Percentiles rank a stretch among this genome's conserved stretches.
phyloP scores from a whole-genome alignment of 2,329 filamentous ascomycete species.

The Zymoseptoria pseudotritici region DNA sequence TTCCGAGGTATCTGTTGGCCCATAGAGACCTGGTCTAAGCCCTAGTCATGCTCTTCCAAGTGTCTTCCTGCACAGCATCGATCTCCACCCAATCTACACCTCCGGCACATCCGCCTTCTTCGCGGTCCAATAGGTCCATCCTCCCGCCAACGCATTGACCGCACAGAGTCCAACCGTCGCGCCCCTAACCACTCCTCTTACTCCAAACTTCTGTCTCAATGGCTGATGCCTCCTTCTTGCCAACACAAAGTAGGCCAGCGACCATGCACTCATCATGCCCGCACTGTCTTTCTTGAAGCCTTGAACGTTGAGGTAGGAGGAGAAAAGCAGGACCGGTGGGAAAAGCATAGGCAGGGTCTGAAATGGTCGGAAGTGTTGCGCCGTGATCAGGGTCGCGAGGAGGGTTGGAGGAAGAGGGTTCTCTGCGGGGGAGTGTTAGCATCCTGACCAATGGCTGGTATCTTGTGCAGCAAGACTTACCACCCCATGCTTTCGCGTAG shows the following conservation, averaged over 20 bases:
- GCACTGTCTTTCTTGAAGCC: slow-evolving; percentile 57
- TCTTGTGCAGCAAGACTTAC: slow-evolving; percentile 31
- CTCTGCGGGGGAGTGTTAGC: slow-evolving; percentile 39
- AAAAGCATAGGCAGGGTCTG: slow-evolving; percentile 60
- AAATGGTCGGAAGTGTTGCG: slow-evolving; percentile 60
- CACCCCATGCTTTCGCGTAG: slow-evolving; percentile 45
- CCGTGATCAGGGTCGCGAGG: slow-evolving; percentile 58
- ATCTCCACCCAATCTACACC: not conserved
- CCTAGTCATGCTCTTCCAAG: not conserved
- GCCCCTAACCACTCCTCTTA: slow-evolving; percentile 46
- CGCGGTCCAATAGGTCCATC: slow-evolving; percentile 39
- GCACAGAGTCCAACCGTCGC: slow-evolving; percentile 45
- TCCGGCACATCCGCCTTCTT: slow-evolving; percentile 4
- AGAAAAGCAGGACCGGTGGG: slow-evolving; percentile 58
- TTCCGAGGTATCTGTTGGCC: too few relatives aligned
- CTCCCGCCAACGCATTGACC: slow-evolving; percentile 45
- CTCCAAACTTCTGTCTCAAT: slow-evolving; percentile 42
- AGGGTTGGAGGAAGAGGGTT: slow-evolving; percentile 57
- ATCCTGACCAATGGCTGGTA: slow-evolving; percentile 7
- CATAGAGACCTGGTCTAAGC: too few relatives aligned
- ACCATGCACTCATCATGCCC: slow-evolving; percentile 58
- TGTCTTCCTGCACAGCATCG: not conserved
- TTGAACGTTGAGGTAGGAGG: slow-evolving; percentile 57
- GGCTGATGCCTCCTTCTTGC: slow-evolving; percentile 50
- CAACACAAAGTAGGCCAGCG: slow-evolving; percentile 56